Percentiles rank a stretch among this genome's conserved stretches.
Conservation (phyloP, 345 rosid genomes). For the Cochlearia excelsa region DNA sequence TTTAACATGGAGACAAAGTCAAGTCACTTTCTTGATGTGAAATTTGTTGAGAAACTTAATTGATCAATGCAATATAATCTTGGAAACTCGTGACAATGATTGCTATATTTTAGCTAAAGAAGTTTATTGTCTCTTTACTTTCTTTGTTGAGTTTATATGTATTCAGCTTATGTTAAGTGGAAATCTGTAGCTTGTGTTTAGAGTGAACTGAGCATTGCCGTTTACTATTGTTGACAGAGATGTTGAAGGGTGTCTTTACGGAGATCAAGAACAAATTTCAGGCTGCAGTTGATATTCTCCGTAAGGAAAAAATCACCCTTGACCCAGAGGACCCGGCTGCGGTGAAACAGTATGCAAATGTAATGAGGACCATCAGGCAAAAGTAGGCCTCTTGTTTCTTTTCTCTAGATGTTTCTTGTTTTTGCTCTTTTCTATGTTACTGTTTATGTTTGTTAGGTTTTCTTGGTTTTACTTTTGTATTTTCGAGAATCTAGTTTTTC, state of each 20-base stretch:
- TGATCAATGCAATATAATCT: background rate
- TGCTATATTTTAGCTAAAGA: background rate
- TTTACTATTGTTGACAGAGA: slow-evolving; percentile 45
- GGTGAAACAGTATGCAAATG: slow-evolving; percentile 76
- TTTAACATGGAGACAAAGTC: slow-evolving; percentile 1
- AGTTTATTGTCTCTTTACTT: slow-evolving; percentile 7
- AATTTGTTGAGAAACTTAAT: background rate
- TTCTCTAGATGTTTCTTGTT: background rate
- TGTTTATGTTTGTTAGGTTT: background rate
- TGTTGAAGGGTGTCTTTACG: slow-evolving; percentile 84
- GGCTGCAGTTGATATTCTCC: slow-evolving; percentile 71
- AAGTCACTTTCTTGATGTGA: background rate
- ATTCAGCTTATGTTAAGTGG: background rate
- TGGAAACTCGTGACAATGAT: background rate
- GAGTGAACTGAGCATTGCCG: background rate
- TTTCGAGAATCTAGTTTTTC: background rate
- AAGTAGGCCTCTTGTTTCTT: slow-evolving; percentile 51
- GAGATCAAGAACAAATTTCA: slow-evolving; percentile 83
- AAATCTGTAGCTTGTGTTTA: background rate
- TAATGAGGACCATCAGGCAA: slow-evolving; percentile 84
- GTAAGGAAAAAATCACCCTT: slow-evolving; percentile 88
- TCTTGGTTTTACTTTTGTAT: background rate
- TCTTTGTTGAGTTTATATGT: background rate
- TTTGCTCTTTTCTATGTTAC: background rate
- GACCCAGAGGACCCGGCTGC: slow-evolving; percentile 88